Evolutionary conservation across 371 early-diverging fungal genomes (phyloP), one percentile per base, ranked within the genome.

Genomic region (Thermomucor indicae-seudaticae): DNA sequence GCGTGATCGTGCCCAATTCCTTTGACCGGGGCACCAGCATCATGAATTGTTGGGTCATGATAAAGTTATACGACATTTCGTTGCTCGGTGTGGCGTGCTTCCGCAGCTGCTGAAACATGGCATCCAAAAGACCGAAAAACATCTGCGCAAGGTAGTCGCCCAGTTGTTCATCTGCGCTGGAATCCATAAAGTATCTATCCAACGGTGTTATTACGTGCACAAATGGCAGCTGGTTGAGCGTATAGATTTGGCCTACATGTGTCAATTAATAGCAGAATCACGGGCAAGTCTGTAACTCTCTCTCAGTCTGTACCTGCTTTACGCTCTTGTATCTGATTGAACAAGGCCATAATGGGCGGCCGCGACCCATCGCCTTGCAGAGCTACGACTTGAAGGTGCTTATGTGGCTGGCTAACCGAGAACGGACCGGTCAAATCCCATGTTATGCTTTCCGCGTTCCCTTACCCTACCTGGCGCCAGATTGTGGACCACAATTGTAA

Each of bases 351-450:
- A 49, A 83, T 69, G 27, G 86, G 86, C 8, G 85, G 77, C 14
- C 73, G 72, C 12, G 63, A 47, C n/a, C 42, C 49, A 7, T 53
- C 32, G 5, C 57, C 53, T 11, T 49, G 37, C 10, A 80, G 60
- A 8, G 88, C 85, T 19, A 90, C 40, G 11, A 90, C 50, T 55
- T 90, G 91, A 11, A 89, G 32, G 47, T 90, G 91, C 42, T 87
- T 87, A 53, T 89, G 91, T 10, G 77, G 72, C 55, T 84, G 84
- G 35, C 82, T 76, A 32, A 0, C 39, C 30, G 20, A 8, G 16
- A 10, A 32, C 43, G 38, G 19, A 46, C 2, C 25, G 17, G 3
- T 37, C 17, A 24, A 7, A 19, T 46, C 34, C 14, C 27, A 3
- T 39, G 3, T 17, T 19, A 23, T 4, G 20, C 34, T 19, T 16